Base-by-base conservation (phyloP, 2,329 filamentous ascomycete species). In the Truncatella angustata region DNA sequence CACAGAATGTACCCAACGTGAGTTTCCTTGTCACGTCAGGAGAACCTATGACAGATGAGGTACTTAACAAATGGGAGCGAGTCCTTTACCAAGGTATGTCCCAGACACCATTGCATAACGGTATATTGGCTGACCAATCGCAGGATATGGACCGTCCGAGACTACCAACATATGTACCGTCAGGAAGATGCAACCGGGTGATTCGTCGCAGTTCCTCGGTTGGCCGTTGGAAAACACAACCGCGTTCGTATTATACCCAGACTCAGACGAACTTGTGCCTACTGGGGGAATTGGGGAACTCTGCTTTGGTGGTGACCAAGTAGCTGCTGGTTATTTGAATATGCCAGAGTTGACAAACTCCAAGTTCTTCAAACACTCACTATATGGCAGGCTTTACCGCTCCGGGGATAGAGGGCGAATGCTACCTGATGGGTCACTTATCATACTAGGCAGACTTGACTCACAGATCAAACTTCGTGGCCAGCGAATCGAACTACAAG, bases 101-200 rank as follows among this genome's bases (percentile, higher is more conserved):
- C 18, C n/a, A n/a, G n/a, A n/a, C n/a, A n/a, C n/a, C n/a, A n/a
- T n/a, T n/a, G n/a, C n/a, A n/a, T n/a, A n/a, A n/a, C n/a, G n/a
- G n/a, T n/a, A n/a, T n/a, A 30, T 35, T 21, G 32, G 26, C 12
- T 24, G 14, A 42, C n/a, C 16, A 5, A 11, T 6, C 14, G 7
- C 32, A 75, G 73, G 85, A 0, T 96, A 96, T 56, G 90, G 90
- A 0, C 90, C 91, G 0, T 90, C 88, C 1, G 91, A 95, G 67
- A 91, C 88, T 0, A 95, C 90, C 1, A 95, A 96, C 58, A 91
- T 96, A 18, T 95, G 90, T 69, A 91, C 88, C 0, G 80, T 93
- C 7, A 86, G 85, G 54, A 75, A 79, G 35, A 84, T 93, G 64
- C 68, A 72, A 0, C 58, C 60, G 0, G 69, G 73, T 0, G 82